Percentiles rank a stretch among this genome's conserved stretches.
These are phyloP conservation scores for Choiromyces venosus DNA, from an alignment of 495 filamentous ascomycete species.

Conservation along the genomic window DNA sequence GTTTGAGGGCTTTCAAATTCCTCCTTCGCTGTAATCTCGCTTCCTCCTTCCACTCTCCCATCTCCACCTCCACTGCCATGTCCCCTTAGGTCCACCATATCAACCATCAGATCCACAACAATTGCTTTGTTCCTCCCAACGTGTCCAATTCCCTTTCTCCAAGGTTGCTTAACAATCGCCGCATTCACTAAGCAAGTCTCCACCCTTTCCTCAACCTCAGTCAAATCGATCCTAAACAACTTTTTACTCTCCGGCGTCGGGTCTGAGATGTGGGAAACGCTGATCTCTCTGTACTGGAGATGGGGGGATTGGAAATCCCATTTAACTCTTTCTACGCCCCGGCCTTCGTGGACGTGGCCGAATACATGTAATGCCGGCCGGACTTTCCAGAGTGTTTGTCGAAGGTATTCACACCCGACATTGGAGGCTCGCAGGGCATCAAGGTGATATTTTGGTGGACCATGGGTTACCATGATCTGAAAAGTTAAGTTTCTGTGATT, in stretches of 20 bases:
- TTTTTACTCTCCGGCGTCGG: slow-evolving; percentile 14
- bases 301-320: slow-evolving; percentile 47
- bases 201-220: slow-evolving; percentile 11
- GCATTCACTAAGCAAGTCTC: slow-evolving; percentile 40
- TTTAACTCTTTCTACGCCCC: slow-evolving; percentile 54
- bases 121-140: slow-evolving; percentile 22
- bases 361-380: slow-evolving; percentile 78
- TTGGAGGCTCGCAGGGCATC: slow-evolving; percentile 50
- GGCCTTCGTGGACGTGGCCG: slow-evolving; percentile 77
- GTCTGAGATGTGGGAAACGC: slow-evolving; percentile 14
- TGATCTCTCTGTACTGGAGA: slow-evolving; percentile 18
- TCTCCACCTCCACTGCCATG: background rate
- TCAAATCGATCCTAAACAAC: slow-evolving; percentile 30
- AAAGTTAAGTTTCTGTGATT: background rate
- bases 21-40: slow-evolving; percentile 3
- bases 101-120: slow-evolving; percentile 30
- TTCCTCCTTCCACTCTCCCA: slow-evolving; percentile 1
- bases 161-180: slow-evolving; percentile 20
- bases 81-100: background rate
- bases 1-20: background rate
- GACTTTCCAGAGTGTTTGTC: slow-evolving; percentile 71
- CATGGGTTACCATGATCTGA: slow-evolving; percentile 67
- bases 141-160: slow-evolving; percentile 30
- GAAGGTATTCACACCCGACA: slow-evolving; percentile 67
- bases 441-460: slow-evolving; percentile 66